Conservation (phyloP, 1,284 basidiomycete genomes). For the Coniferiporia sulphurascens region DNA sequence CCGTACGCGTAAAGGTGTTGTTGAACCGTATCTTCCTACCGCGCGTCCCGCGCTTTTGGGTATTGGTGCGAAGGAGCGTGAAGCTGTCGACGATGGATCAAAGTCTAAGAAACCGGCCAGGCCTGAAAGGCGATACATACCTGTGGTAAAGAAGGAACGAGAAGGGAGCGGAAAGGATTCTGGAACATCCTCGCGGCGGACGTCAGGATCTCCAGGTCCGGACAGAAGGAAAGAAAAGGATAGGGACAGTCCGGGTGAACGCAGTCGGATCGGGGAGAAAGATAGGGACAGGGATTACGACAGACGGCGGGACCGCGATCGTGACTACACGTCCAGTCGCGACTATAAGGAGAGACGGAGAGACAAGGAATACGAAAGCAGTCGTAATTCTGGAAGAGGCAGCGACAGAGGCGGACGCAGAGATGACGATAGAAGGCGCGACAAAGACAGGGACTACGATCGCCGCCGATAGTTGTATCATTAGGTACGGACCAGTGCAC, state of each 20-base stretch:
- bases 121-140: conserved; percentile 71
- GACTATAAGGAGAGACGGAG: conserved; percentile 23
- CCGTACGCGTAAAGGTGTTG: conserved; percentile 50
- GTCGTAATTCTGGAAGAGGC: conserved; percentile 21
- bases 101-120: conserved; percentile 39
- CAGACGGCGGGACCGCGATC: conserved; percentile 22
- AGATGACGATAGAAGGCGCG: neutral
- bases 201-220: conserved; percentile 24
- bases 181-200: conserved; percentile 21
- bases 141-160: conserved; percentile 50
- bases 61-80: conserved; percentile 85
- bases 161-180: conserved; percentile 23
- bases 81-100: conserved; percentile 59
- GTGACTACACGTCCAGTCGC: conserved; percentile 25
- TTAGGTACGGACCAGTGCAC: neutral
- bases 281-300: conserved; percentile 13
- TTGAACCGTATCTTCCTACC: conserved; percentile 77
- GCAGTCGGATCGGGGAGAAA: conserved; percentile 18
- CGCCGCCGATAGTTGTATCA: neutral
- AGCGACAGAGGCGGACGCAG: neutral
- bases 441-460: conserved; percentile 9
- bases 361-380: conserved; percentile 20
- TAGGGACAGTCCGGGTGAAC: conserved; percentile 14
- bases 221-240: conserved; percentile 21
- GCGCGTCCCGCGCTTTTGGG: conserved; percentile 81